phyloP scores from a whole-genome alignment of 2,329 filamentous ascomycete species.

The Colletotrichum tanaceti region DNA sequence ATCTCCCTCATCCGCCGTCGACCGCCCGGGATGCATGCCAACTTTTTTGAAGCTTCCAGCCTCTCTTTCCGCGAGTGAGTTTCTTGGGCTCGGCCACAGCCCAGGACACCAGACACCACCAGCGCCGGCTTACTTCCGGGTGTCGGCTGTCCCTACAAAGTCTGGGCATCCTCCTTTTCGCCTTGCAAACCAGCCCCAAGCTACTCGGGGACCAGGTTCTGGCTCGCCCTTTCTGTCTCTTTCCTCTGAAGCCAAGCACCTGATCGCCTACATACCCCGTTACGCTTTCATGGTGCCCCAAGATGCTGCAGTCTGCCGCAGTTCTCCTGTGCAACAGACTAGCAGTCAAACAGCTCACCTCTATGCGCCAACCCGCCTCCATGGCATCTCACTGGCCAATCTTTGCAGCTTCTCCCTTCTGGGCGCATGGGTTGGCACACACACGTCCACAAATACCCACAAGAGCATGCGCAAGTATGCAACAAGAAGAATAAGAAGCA shows the following conservation, averaged over 20 bases:
- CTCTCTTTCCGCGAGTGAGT: neutral
- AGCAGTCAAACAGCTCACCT: neutral
- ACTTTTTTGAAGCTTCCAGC: slow-evolving; percentile 4
- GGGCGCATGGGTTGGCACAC: slow-evolving; percentile 21
- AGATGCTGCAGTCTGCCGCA: slow-evolving; percentile 18
- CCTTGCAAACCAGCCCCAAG: slow-evolving; percentile 17
- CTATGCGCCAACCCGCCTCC: slow-evolving; percentile 28
- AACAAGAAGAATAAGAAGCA: neutral
- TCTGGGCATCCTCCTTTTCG: slow-evolving; percentile 17
- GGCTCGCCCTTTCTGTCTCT: neutral
- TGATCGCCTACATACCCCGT: neutral
- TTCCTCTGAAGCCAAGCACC: neutral
- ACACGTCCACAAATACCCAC: slow-evolving; percentile 17
- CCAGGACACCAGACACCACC: slow-evolving; percentile 15
- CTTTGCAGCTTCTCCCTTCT: slow-evolving; percentile 7
- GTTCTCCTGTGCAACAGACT: neutral
- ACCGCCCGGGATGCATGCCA: neutral
- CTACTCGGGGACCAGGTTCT: neutral
- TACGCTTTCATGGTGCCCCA: neutral
- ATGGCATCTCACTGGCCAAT: slow-evolving; percentile 7
- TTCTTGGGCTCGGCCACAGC: neutral
- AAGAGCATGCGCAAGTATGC: neutral
- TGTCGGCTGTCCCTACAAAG: neutral
- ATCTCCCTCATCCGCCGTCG: neutral
- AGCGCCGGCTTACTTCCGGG: neutral